Base-by-base conservation (phyloP, 495 filamentous ascomycete species). In the Tuber aestivum region DNA sequence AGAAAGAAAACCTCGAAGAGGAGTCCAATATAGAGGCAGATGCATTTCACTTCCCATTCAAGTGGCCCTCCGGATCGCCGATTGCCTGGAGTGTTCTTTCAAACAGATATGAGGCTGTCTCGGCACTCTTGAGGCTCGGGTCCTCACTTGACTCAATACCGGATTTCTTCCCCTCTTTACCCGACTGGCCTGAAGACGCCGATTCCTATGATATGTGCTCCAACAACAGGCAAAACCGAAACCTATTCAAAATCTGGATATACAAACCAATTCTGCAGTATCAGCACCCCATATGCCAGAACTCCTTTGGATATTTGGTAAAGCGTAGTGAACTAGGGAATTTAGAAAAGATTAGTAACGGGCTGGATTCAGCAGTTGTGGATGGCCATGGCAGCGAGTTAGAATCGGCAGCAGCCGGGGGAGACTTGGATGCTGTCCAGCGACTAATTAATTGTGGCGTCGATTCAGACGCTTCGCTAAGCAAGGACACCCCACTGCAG, bases 61-160 rank as follows among this genome's bases (percentile, higher is more conserved):
- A 75, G 38, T 77, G 76, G 73, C 76, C 76, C 23, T 77, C 75
- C 41, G 76, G 76, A 37, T 75, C 76, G 10, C 76, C 76, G 20
- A 48, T 77, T 68, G 72, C 74, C 35, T 77, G 76, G 76, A 72
- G 71, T 27, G 75, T 76, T 7, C 71, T 76, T n/a, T 72, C 70
- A 20, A 76, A 76, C 41, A 70, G 75, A n/a, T 4, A 14, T 3
- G 41, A 73, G 45, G 75, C 71, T n/a, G 48, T 73, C 1, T 38
- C 45, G 27, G 21, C 72, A 18, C 61, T 74, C 16, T 42, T 77
- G 56, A 48, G 12, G 16, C 71, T 74, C 45, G 75, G 71, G 9
- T 71, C 72, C 42, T 70, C 41, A 20, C 20, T 74, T 18, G 75
- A 74, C 35, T 77, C 65, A 9, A 65, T 74, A 3, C 38, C 35